Percentiles rank a stretch among this genome's conserved stretches.
Conservation (phyloP, 2,329 filamentous ascomycete species). For the Alternaria arborescens region DNA sequence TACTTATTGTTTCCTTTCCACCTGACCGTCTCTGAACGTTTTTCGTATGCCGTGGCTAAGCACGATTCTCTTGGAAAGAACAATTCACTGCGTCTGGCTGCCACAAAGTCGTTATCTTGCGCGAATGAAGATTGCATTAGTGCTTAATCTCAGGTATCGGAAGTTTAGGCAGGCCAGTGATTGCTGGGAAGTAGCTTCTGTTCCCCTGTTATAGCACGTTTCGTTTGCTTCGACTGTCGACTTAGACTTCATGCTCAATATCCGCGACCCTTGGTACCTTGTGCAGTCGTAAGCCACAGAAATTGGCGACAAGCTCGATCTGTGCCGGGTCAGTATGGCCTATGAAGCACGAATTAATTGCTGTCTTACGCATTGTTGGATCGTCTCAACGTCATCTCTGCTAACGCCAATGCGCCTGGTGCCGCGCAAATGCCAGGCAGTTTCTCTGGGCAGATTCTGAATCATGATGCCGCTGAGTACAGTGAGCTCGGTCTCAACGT, state of each 20-base stretch:
- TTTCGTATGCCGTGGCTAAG: too few relatives aligned
- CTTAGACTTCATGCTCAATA: conserved; percentile 45
- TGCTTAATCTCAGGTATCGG: too few relatives aligned
- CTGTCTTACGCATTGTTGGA: conserved; percentile 52
- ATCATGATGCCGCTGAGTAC: conserved; percentile 66
- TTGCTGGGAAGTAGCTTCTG: not conserved
- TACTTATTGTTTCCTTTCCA: too few relatives aligned
- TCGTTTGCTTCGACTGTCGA: not conserved
- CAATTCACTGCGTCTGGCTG: too few relatives aligned
- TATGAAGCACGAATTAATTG: not conserved
- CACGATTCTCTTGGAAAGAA: too few relatives aligned
- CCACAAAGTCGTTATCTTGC: too few relatives aligned
- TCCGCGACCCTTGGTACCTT: conserved; percentile 44
- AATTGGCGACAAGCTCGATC: conserved; percentile 44
- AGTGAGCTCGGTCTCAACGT: conserved; percentile 64
- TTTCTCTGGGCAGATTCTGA: conserved; percentile 63
- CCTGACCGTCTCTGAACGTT: too few relatives aligned
- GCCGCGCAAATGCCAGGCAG: conserved; percentile 65
- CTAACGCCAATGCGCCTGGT: conserved; percentile 59
- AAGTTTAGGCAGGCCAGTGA: not conserved
- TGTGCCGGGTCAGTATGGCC: conserved; percentile 20
- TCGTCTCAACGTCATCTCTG: conserved; percentile 54
- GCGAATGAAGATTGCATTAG: too few relatives aligned
- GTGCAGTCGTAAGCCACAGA: conserved; percentile 38
- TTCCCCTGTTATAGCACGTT: not conserved